Evolutionary conservation across 805 yeast species (phyloP).

Genomic region (Metschnikowia lunata): DNA sequence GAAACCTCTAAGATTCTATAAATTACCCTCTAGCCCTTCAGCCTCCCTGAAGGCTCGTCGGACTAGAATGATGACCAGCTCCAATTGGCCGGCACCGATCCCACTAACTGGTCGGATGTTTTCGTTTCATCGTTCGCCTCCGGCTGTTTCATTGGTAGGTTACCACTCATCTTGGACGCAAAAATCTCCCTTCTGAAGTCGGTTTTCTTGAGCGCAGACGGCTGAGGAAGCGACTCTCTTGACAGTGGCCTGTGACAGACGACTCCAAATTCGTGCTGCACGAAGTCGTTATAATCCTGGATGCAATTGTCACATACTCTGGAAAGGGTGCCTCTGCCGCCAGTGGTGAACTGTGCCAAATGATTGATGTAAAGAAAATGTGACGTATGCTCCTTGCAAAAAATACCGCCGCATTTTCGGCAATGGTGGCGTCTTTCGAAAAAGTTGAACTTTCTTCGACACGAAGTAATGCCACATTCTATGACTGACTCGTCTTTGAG

Average conservation of each 20-base stretch:
- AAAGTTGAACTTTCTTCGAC: constrained; percentile 66
- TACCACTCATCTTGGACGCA: constrained; percentile 2
- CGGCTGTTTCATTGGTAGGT: constrained; percentile 5
- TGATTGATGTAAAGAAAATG: constrained; percentile 53
- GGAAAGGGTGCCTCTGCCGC: constrained; percentile 60
- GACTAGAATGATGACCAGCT: constrained; percentile 67
- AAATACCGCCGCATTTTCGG: constrained; percentile 78
- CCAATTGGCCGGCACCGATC: constrained; percentile 72
- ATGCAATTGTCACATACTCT: constrained; percentile 71
- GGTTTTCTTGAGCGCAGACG: constrained; percentile 1
- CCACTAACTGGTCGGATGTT: constrained; percentile 28
- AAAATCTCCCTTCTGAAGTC: constrained; percentile 11
- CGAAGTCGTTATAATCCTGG: constrained; percentile 52
- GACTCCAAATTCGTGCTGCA: constrained; percentile 38
- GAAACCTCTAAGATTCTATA: too few relatives aligned
- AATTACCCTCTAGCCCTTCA: background rate
- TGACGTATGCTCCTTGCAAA: constrained; percentile 64
- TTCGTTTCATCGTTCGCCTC: constrained; percentile 8
- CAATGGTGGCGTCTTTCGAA: constrained; percentile 82
- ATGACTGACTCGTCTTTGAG: constrained; percentile 61
- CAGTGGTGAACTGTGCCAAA: constrained; percentile 61
- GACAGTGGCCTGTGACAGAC: constrained; percentile 10
- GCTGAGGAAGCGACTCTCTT: constrained; percentile 9
- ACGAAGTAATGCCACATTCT: constrained; percentile 53
- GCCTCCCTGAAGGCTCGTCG: background rate